These are phyloP conservation scores for Aspergillus ibericus DNA, from an alignment of 2,329 filamentous ascomycete genomes.

Conservation along the genomic window DNA sequence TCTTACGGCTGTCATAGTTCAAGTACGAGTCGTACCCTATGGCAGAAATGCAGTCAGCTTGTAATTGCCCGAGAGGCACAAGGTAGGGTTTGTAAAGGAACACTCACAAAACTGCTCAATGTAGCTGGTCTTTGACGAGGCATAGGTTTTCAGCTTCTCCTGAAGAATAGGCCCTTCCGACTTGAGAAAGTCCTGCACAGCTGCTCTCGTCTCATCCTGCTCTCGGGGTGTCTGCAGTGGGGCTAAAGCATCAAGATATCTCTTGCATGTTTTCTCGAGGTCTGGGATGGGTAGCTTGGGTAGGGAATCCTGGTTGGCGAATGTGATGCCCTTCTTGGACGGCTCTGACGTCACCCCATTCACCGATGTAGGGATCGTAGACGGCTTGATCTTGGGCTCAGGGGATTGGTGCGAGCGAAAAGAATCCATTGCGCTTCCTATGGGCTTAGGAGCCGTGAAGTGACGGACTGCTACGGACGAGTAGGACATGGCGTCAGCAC, in stretches of 20 bases:
- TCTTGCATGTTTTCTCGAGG: constrained; percentile 72
- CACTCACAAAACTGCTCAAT: constrained; percentile 96
- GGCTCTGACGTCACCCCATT: constrained; percentile 33
- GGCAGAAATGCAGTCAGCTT: constrained; percentile 8
- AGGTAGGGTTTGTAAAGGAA: neutral
- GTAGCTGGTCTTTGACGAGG: constrained; percentile 86
- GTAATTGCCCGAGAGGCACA: neutral
- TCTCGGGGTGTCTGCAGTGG: constrained; percentile 80
- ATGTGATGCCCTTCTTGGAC: constrained; percentile 72
- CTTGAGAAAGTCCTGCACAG: constrained; percentile 79
- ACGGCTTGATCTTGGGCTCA: constrained; percentile 24
- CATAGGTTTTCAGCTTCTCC: constrained; percentile 86
- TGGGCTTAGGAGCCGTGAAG: constrained; percentile 69
- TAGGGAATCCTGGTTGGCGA: constrained; percentile 81
- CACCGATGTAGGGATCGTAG: constrained; percentile 10
- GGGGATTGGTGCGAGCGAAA: constrained; percentile 27
- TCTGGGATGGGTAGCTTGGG: constrained; percentile 93
- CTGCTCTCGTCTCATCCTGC: constrained; percentile 75
- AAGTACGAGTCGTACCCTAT: constrained; percentile 97
- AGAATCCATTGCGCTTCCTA: constrained; percentile 66
- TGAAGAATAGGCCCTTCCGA: constrained; percentile 81
- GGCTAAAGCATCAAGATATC: constrained; percentile 75
- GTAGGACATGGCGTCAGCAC: constrained; percentile 59
- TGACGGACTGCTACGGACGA: constrained; percentile 66
- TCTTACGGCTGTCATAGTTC: constrained; percentile 83